Evolutionary conservation across 2,329 filamentous ascomycete genomes (phyloP).

Genomic region (Pseudocercospora pini-densiflorae): DNA sequence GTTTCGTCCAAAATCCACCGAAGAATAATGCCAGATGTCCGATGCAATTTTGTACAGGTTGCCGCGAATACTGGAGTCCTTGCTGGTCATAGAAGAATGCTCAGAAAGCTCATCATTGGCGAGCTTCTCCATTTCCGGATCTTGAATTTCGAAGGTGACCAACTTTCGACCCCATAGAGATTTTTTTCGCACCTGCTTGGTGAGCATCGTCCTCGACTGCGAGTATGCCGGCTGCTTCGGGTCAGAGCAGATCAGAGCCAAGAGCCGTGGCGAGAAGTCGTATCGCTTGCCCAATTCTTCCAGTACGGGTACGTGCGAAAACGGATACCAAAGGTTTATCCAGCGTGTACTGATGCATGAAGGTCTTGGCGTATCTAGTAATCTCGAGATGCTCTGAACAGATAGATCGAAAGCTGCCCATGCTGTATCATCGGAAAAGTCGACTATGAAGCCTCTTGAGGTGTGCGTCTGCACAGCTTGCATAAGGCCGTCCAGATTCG

Average conservation of each 20-base stretch:
- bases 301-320: constrained; percentile 61
- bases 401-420: constrained; percentile 61
- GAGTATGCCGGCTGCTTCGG: constrained; percentile 45
- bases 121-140: constrained; percentile 21
- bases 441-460: constrained; percentile 66
- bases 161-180: constrained; percentile 15
- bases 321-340: constrained; percentile 77
- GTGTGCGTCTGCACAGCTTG: constrained; percentile 45
- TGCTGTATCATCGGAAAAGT: constrained; percentile 63
- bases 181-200: constrained; percentile 15
- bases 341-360: constrained; percentile 64
- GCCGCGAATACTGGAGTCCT: constrained; percentile 28
- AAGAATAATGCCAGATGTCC: constrained; percentile 76
- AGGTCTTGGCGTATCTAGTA: constrained; percentile 51
- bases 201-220: constrained; percentile 16
- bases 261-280: constrained; percentile 69
- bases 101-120: constrained; percentile 36
- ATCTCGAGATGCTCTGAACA: constrained; percentile 45
- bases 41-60: constrained; percentile 66
- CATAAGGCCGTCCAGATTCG: constrained; percentile 53
- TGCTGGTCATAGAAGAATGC: constrained; percentile 33
- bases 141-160: constrained; percentile 11
- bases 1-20: constrained; percentile 68
- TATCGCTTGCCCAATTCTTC: constrained; percentile 65
- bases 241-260: constrained; percentile 65